Base-by-base conservation (phyloP, 306 rosid species). In the Acacia acuminata region DNA sequence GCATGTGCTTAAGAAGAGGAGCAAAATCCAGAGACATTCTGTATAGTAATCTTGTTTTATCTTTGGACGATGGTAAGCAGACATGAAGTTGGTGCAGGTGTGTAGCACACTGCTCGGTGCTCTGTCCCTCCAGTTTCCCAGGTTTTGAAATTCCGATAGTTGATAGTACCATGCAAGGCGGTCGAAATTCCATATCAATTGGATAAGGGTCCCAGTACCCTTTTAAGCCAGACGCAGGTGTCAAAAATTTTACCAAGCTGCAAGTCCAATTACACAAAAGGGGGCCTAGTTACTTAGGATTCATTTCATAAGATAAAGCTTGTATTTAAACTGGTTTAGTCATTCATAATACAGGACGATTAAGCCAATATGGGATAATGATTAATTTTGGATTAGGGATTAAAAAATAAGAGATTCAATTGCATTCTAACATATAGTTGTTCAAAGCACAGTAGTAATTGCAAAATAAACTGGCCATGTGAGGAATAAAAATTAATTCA, bases 191-290 rank as follows among this genome's bases (percentile, higher is more conserved):
- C 94, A 92, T 92, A 79, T 92, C 97, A 43, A 92, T 92, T 5
- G 97, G 97, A 76, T 92, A 92, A 3, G 97, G 97, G 55, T 92
- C 97, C 97, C 97, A 90, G 75, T 90, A 86, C 40, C 94, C 97
- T 90, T 90, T 92, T 71, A 92, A 90, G 55, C 92, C 91, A 43
- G 94, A 90, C 34, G 85, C 84, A 42, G 97, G 94, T 2, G 97
- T 92, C 81, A 92, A 79, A 69, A 92, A 92, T 73, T 90, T 90
- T 79, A 92, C 94, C 78, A 92, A 84, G 88, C 97, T 92, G 91
- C 81, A 81, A 81, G 58, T 77, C 71, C 82, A 85, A 71, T 75
- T 58, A 42, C 42, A 83, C 51, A 43, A 42, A 53, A 73, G 64
- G 70, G 36, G 51, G 64, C 25, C 9, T 22, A 24, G 77, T 74